A percentile compares a stretch with the other conserved stretches of the same genome.
Conservation (phyloP, 164 flowering plant genomes). For the Litsea cubeba region DNA sequence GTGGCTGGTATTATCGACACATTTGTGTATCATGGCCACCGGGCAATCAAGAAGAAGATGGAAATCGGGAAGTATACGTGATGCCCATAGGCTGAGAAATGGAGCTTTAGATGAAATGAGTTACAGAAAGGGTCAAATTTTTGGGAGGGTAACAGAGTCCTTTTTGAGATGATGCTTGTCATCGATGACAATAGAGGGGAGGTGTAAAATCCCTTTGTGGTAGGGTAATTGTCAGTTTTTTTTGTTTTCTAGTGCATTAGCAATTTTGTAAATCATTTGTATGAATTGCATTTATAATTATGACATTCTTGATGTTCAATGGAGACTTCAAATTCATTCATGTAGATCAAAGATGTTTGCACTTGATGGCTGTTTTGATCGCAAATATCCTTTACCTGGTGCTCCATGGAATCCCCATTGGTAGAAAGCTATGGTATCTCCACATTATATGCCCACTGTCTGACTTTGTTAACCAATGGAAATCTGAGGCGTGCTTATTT, state of each 20-base stretch:
- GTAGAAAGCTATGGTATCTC: too few relatives aligned
- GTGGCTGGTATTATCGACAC: constrained; percentile 68
- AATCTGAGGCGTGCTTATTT: too few relatives aligned
- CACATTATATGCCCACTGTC: too few relatives aligned
- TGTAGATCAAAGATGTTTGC: too few relatives aligned
- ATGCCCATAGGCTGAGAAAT: constrained; percentile 42
- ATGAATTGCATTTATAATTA: not conserved
- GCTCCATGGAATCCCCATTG: too few relatives aligned
- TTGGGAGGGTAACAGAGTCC: not conserved
- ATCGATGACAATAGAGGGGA: not conserved
- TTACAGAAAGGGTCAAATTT: not conserved
- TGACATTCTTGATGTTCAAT: too few relatives aligned
- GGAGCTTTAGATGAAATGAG: not conserved
- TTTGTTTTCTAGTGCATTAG: too few relatives aligned
- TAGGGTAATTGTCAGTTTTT: too few relatives aligned
- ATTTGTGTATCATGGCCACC: constrained; percentile 59
- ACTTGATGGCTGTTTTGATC: too few relatives aligned
- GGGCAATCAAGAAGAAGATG: constrained; percentile 56
- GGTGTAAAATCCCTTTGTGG: not conserved
- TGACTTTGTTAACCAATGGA: too few relatives aligned
- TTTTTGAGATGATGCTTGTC: not conserved
- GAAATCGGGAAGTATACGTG: constrained; percentile 46
- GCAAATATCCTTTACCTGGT: too few relatives aligned
- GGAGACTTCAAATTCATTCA: too few relatives aligned
- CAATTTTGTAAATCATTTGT: not conserved